These are phyloP conservation scores for Tripterygium wilfordii DNA, from an alignment of 177 flowering plant genomes.

Conservation along the genomic window DNA sequence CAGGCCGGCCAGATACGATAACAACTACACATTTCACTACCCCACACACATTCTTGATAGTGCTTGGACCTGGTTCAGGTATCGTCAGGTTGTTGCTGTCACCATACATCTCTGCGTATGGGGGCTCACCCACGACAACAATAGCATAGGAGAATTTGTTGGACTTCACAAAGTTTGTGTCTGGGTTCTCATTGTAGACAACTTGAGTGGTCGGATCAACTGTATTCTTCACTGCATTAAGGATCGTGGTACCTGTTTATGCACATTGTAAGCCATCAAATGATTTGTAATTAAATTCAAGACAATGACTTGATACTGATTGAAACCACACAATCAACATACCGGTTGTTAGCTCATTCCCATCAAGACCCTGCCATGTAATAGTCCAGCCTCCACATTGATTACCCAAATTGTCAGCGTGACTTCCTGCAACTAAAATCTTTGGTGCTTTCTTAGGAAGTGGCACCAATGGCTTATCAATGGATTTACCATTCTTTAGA, in stretches of 20 bases:
- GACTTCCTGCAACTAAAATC: constrained; percentile 28
- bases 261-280: background rate
- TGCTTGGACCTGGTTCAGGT: constrained; percentile 3
- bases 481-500: constrained; percentile 21
- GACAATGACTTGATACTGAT: background rate
- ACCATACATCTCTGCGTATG: constrained; percentile 41
- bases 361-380: constrained; percentile 20
- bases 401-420: constrained; percentile 24
- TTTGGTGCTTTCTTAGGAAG: constrained; percentile 20
- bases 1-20: constrained; percentile 32
- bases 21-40: constrained; percentile 4
- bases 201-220: constrained; percentile 32
- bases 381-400: constrained; percentile 37
- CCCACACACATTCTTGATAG: constrained; percentile 1
- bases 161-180: constrained; percentile 20
- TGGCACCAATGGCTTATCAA: constrained; percentile 16
- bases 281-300: background rate
- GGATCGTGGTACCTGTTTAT: constrained; percentile 36
- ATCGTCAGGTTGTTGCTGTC: constrained; percentile 28
- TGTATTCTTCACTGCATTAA: constrained; percentile 22
- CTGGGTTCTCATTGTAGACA: constrained; percentile 33
- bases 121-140: constrained; percentile 42
- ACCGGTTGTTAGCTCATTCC: constrained; percentile 31
- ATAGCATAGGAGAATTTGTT: constrained; percentile 33
- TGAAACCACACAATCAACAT: background rate